Percentiles rank a stretch among this genome's conserved stretches.
phyloP scores from a whole-genome alignment of 192 early-diverging fungal genomes.

The Diversispora eburnea region DNA sequence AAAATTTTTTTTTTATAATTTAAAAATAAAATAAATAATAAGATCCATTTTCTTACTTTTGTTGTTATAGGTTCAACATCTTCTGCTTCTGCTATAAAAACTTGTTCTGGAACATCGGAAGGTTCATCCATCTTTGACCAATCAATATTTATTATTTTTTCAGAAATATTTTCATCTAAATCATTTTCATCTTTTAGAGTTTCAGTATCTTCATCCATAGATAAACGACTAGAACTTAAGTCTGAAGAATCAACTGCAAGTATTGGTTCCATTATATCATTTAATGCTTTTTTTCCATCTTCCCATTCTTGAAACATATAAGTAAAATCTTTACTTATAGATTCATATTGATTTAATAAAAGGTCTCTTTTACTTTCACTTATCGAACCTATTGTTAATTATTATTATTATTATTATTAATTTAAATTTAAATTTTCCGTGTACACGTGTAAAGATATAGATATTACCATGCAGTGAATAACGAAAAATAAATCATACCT shows the following conservation, averaged over 20 bases:
- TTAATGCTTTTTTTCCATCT: conserved; percentile 43
- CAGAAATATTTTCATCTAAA: neutral
- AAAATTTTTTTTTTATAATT: too few relatives aligned
- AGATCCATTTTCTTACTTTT: neutral
- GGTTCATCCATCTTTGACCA: conserved; percentile 24
- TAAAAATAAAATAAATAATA: neutral
- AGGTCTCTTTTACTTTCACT: conserved; percentile 30
- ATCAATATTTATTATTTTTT: conserved; percentile 15
- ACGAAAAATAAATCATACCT: neutral
- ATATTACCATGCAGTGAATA: neutral
- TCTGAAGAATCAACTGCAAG: conserved; percentile 1
- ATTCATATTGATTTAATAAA: conserved; percentile 32
- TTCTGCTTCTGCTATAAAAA: conserved; percentile 45
- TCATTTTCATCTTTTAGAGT: neutral
- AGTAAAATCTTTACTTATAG: conserved; percentile 36
- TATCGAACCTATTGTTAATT: conserved; percentile 16
- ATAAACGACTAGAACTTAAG: conserved; percentile 8
- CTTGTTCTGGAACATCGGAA: conserved; percentile 31
- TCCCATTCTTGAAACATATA: conserved; percentile 54
- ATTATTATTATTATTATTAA: neutral
- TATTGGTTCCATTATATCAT: conserved; percentile 36
- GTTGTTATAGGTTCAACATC: conserved; percentile 24
- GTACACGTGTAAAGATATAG: too few relatives aligned
- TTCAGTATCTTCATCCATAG: conserved; percentile 22
- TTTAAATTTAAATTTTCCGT: neutral